Base-by-base conservation (phyloP, 2,329 filamentous ascomycete genomes). In the Lojkania enalia region DNA sequence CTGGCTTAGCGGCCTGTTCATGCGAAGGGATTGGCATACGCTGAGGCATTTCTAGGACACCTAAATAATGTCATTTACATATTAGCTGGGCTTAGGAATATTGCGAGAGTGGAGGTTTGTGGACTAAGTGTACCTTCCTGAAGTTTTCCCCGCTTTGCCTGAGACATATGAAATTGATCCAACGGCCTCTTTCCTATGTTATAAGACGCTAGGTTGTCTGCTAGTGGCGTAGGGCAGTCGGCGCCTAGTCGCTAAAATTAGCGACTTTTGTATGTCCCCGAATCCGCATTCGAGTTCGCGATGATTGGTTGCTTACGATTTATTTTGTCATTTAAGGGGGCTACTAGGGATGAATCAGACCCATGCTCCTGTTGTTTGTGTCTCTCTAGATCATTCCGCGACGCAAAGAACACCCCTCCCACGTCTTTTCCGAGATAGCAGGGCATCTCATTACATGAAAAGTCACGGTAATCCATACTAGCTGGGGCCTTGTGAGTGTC, bases 371-470 rank as follows among this genome's bases (percentile, higher is more conserved):
- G 27, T 25, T 14, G 14, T 14, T 20, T 3, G 20, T 45, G 46
- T 20, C 39, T 11, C 9, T 36, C 23, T 2, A 49, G 20, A 4
- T 36, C 36, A 12, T 41, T 16, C 21, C 29, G 20, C 15, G 42
- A 49, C 7, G 30, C 35, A 29, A 46, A 49, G 23, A 42, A 49
- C 12, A 43, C 19, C 11, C 47, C 47, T 13, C 47, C 47, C 29
- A 5, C 42, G 13, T 14, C 7, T 37, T 43, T 36, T 18, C 39
- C 39, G 7, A 27, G 6, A 25, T 25, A 49, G 29, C 47, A 49
- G 14, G 30, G 21, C 6, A 13, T 6, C 16, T 43, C 5, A 5
- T 5, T 35, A 31, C 47, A 49, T 25, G 42, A 33, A 18, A 46
- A 48, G 11, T 40, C 15, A 4, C n/a, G 15, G 25, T 21, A 41